Evolutionary conservation across 2,329 filamentous ascomycete genomes (phyloP), one percentile per base, ranked within the genome.

Genomic region (Sporothrix curviconia): DNA sequence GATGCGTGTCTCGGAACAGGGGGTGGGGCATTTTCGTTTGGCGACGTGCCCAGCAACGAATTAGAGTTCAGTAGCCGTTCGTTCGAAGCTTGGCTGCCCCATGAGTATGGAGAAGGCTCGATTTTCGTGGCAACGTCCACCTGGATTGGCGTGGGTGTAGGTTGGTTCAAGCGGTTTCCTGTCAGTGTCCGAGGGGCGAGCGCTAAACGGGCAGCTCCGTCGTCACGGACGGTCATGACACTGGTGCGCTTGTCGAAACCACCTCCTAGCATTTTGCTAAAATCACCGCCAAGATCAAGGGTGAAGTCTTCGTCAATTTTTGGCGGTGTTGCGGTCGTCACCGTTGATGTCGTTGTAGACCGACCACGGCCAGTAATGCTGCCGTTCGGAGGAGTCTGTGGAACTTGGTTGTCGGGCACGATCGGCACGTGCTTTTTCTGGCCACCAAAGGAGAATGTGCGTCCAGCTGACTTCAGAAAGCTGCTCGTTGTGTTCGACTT

Each of bases 381-480:
- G 12, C 15, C 14, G 8, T 25, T 57, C 2, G 55, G 56, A 1
- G 60, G 59, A 3, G 58, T 61, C 8, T 46, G 58, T 11, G 56
- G 58, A 2, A 70, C 62, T 14, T 71, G 66, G 30, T 70, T 67
- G 34, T 76, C 70, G 25, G 73, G 69, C 37, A 70, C 66, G 7
- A 71, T 63, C 5, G 72, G 67, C 17, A 72, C 54, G 47, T 73
- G 68, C 65, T 82, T 83, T 66, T 81, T 83, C 61, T 75, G 74
- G 34, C 75, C 76, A 24, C 80, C 81, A 65, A 84, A 84, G 3
- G 81, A 83, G 63, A 83, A 83, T 1, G 81, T 83, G 51, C 81
- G 76, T 9, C 78, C 77, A 40, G 80, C 81, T 60, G 79, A 74
- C 60, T 78, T 80, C 51, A 84, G 68, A 55, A 84, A 82, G 34